phyloP scores from a whole-genome alignment of 1,139 yeast genomes.

The Kazachstania sp. region DNA sequence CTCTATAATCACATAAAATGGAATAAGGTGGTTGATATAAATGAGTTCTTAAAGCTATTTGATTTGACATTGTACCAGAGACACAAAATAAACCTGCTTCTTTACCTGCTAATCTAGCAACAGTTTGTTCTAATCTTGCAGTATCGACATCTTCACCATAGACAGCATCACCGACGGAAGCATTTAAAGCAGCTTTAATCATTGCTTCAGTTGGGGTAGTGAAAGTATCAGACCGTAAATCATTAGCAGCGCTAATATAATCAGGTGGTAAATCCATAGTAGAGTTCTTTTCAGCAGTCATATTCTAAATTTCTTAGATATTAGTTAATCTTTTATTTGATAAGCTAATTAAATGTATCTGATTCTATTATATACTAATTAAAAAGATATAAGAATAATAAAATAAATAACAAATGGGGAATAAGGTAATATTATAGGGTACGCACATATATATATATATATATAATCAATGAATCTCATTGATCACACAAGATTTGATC shows the following conservation, averaged over 20 bases:
- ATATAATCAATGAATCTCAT: too few species aligned
- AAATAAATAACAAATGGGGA: too few species aligned
- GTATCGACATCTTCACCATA: slow-evolving; percentile 78
- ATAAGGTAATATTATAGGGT: too few species aligned
- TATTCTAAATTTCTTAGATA: neutral
- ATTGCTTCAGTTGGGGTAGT: slow-evolving; percentile 80
- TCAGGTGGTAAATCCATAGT: slow-evolving; percentile 24
- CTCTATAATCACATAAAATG: slow-evolving; percentile 73
- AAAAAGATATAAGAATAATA: too few species aligned
- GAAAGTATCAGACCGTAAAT: slow-evolving; percentile 82
- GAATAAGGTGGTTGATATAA: slow-evolving; percentile 81
- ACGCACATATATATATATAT: too few species aligned
- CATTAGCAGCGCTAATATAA: slow-evolving; percentile 39
- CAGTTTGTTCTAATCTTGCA: slow-evolving; percentile 51
- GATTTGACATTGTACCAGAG: slow-evolving; percentile 91
- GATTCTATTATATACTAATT: neutral
- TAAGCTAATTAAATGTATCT: neutral
- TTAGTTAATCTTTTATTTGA: neutral
- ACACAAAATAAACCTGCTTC: slow-evolving; percentile 78
- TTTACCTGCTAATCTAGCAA: slow-evolving; percentile 68
- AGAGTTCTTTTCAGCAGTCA: slow-evolving; percentile 11
- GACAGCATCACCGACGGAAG: slow-evolving; percentile 80
- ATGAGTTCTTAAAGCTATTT: slow-evolving; percentile 72
- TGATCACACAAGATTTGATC: too few species aligned
- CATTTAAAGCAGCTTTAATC: slow-evolving; percentile 52